Conservation (phyloP, 257 asterid species). For the Verbascum thapsus region DNA sequence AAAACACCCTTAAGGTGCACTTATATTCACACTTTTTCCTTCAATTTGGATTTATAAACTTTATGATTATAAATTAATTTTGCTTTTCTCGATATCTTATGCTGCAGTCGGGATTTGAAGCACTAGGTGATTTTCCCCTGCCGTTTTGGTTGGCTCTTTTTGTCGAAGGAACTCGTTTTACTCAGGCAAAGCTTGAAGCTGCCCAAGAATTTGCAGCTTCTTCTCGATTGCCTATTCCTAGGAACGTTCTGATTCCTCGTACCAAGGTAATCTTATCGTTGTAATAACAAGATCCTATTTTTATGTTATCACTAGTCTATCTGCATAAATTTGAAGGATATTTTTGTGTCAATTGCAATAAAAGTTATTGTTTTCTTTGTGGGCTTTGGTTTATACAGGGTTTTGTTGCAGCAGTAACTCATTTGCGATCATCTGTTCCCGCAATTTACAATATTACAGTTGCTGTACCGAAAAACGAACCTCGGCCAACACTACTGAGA, state of each 20-base stretch:
- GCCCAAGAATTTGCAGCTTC: slow-evolving; percentile 71
- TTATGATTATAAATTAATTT: slow-evolving; percentile 22
- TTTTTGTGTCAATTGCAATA: slow-evolving; percentile 4
- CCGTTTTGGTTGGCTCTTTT: slow-evolving; percentile 86
- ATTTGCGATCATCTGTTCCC: slow-evolving; percentile 66
- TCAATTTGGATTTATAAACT: slow-evolving; percentile 20
- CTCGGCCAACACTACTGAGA: slow-evolving; percentile 73
- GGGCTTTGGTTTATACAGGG: slow-evolving; percentile 63
- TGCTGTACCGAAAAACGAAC: slow-evolving; percentile 75
- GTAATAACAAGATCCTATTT: not conserved
- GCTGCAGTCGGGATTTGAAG: slow-evolving; percentile 63
- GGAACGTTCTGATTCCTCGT: slow-evolving; percentile 78
- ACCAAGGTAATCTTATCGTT: slow-evolving; percentile 54
- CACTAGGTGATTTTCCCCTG: slow-evolving; percentile 52
- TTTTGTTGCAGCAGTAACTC: slow-evolving; percentile 71
- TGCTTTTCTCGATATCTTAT: slow-evolving; percentile 27
- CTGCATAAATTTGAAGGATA: slow-evolving; percentile 7
- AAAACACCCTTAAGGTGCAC: slow-evolving; percentile 60
- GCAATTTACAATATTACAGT: slow-evolving; percentile 67
- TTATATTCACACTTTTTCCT: slow-evolving; percentile 16
- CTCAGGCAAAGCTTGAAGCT: slow-evolving; percentile 63
- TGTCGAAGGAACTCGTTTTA: slow-evolving; percentile 85
- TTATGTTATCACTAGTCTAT: slow-evolving; percentile 14
- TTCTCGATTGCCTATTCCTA: slow-evolving; percentile 66
- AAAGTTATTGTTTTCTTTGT: slow-evolving; percentile 15